Evolutionary conservation across 2,329 filamentous ascomycete genomes (phyloP), one percentile per base, ranked within the genome.

Genomic region (Nothophoma quercina): DNA sequence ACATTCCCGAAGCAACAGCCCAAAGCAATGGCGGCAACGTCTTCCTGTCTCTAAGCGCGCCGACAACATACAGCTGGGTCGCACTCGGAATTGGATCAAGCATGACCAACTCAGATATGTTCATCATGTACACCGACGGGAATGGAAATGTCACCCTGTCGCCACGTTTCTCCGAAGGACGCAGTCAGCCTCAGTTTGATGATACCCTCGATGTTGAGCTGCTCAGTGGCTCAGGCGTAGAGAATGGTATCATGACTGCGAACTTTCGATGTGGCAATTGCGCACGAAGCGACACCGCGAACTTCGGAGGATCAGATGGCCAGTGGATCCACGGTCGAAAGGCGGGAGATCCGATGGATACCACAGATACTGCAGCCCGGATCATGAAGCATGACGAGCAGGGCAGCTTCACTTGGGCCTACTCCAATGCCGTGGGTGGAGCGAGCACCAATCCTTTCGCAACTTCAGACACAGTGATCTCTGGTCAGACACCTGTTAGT

Each of bases 31-130:
- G 75, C 4, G 84, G 84, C 48, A 22, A 49, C 19, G 77, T 88
- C 46, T 87, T 84, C 67, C 79, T 88, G 58, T 85, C 86, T 64
- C 77, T 88, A 49, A 74, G 73, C n/a, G 83, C 84, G 4, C 81
- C 83, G 1, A 76, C 77, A 2, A 74, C 72, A 5, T 82, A 82
- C 65, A 62, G 70, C 53, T 88, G 86, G 86, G 78, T 86, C 13
- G 82, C 77, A 7, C 74, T 88, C 15, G 86, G 83, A 23, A 83
- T 82, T 25, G 86, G 86, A 36, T 60, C 64, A 0, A 53, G 58
- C 33, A 88, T 88, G 86, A 32, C 67, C 12, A 81, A 79, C 25
- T 70, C 85, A 41, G 81, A 85, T 66, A 86, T 88, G 51, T 87
- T 88, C 65, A 58, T 88, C 63, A 77, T 88, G 59, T 88, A 88